Evolutionary conservation across 179 eudicot genomes (phyloP), one percentile per base, ranked within the genome.

Genomic region (Heliamphora pulchella): DNA sequence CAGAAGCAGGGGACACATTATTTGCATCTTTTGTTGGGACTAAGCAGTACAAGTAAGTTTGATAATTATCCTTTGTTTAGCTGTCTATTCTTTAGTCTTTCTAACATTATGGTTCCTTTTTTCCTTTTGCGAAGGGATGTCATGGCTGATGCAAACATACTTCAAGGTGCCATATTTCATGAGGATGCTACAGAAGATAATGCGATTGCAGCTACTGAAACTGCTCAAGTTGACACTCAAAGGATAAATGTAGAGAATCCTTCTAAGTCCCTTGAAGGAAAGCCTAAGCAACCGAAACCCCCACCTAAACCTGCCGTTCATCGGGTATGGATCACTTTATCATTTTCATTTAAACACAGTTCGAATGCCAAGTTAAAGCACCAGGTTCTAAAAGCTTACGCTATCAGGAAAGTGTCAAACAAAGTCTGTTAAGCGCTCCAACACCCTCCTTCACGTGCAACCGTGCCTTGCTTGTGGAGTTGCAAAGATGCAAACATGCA

Each of bases 1-100:
- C 99, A 74, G 99, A 96, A 86, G 91, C 97, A 57, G 98, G 98
- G 55, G 99, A 96, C 82, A 96, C 99, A 15, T 88, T 96, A 81
- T 96, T 89, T 88, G 99, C 99, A 75, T 94, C 99, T 75, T 96
- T 96, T 80, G 84, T 92, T 53, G 99, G 99, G 77, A 96, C 99
- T 69, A 96, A 89, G 88, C 89, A 89, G 82, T 94, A 96, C 89
- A 96, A 94, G 98, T 95, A 88, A 85, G 97, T 84, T 47, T 77
- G 81, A 50, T 51, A 39, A 18, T 80, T 3, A 61, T 74, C 74
- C 48, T 79, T 76, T 18, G 46, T 77, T 79, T 17, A 58, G 66
- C 43, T 53, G 20, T 74, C 70, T 64, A 54, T 53, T 55, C 46
- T 54, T 50, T 43, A n/a, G 6, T 71, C 63, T 78, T 22, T 84